These are phyloP conservation scores for Globisporangium viniferum DNA, from an alignment of 352 stramenopile species.

Conservation along the genomic window DNA sequence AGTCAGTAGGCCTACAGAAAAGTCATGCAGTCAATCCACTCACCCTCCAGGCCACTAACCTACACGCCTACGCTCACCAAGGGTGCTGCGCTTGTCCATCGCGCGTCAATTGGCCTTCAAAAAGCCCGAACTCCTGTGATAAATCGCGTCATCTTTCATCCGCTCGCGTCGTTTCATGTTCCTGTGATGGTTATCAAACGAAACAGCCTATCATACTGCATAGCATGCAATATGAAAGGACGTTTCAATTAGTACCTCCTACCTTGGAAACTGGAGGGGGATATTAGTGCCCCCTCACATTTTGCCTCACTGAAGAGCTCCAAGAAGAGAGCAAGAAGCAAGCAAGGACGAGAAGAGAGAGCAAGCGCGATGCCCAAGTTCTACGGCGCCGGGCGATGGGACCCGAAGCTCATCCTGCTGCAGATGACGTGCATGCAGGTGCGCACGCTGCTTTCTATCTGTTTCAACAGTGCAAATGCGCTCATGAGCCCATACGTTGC, in stretches of 20 bases:
- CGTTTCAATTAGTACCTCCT: not conserved
- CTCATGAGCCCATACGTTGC: not conserved
- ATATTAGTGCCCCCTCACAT: not conserved
- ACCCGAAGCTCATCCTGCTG: conserved; percentile 85
- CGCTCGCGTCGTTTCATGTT: conserved; percentile 15
- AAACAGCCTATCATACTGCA: not conserved
- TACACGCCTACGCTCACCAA: conserved; percentile 9
- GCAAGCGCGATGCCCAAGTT: conserved; percentile 68
- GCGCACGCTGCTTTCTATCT: not conserved
- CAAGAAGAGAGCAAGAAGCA: not conserved
- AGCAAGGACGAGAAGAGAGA: conserved; percentile 2
- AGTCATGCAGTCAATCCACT: not conserved
- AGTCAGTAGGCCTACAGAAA: not conserved
- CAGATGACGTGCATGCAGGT: conserved; percentile 89
- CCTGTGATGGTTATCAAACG: conserved; percentile 5
- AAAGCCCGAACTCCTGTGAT: not conserved
- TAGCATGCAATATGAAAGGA: not conserved
- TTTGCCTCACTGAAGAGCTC: not conserved
- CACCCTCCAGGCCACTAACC: not conserved
- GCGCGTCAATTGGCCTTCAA: not conserved
- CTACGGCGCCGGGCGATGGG: conserved; percentile 75
- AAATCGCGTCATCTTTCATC: not conserved
- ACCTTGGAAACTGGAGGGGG: not conserved
- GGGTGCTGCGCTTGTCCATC: conserved; percentile 15
- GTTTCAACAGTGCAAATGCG: not conserved